A percentile compares a stretch with the other conserved stretches of the same genome.
phyloP scores from a whole-genome alignment of 139 green algal genomes.

The Tetraselmis chui region DNA sequence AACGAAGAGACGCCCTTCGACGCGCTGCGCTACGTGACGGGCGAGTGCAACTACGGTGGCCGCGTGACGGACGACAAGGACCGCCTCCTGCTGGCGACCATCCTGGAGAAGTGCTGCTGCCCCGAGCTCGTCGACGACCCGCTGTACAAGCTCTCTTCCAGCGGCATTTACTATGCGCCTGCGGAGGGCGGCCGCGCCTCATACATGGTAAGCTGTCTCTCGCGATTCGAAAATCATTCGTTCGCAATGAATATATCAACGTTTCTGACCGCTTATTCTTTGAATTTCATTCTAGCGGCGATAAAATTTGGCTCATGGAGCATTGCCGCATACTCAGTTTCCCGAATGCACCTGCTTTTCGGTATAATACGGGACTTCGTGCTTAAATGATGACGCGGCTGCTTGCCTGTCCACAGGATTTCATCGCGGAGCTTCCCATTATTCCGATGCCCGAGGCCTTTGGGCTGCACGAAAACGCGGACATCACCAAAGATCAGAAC shows the following conservation, averaged over 20 bases:
- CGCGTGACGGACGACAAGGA: constrained; percentile 73
- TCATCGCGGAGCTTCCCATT: constrained; percentile 37
- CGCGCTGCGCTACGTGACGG: constrained; percentile 54
- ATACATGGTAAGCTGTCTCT: constrained; percentile 35
- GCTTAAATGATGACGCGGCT: no score
- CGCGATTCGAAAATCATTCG: no score
- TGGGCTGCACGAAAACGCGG: constrained; percentile 67
- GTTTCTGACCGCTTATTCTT: no score
- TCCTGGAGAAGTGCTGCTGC: constrained; percentile 61
- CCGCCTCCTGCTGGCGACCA: constrained; percentile 60
- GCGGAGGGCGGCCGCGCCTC: constrained; percentile 27
- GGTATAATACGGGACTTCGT: no score
- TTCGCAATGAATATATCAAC: no score
- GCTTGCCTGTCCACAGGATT: not conserved
- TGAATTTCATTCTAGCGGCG: no score
- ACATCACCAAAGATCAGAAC: constrained; percentile 68
- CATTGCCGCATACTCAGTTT: no score
- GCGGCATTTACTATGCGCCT: constrained; percentile 48
- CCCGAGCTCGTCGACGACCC: constrained; percentile 26
- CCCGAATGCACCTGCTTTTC: no score
- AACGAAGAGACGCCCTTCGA: constrained; percentile 62
- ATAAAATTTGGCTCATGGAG: no score
- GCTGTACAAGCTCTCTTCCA: constrained; percentile 37
- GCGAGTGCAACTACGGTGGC: constrained; percentile 41
- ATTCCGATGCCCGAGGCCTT: constrained; percentile 56